Evolutionary conservation across 331 rosid species (phyloP).

Genomic region (Acacia concinna): DNA sequence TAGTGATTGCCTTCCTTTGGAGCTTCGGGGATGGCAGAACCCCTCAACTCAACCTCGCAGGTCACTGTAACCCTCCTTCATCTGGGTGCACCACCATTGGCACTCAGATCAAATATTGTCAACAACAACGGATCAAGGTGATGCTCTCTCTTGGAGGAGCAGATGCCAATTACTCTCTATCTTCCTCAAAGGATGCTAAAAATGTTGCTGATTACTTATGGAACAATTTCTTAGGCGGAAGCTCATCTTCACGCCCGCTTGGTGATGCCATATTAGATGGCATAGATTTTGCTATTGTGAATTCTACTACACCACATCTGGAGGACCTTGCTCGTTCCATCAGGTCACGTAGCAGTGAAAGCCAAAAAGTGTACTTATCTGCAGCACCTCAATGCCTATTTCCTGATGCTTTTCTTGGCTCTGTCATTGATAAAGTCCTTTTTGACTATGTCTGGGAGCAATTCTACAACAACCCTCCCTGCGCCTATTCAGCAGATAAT

Average conservation of each 20-base stretch:
- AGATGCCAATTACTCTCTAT: slow-evolving; percentile 1
- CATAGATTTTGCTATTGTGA: slow-evolving; percentile 45
- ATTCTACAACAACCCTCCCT: slow-evolving; percentile 42
- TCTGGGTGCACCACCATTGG: slow-evolving; percentile 9
- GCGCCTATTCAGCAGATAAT: slow-evolving; percentile 33
- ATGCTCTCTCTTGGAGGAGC: slow-evolving; percentile 49
- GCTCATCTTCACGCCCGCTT: slow-evolving; percentile 40
- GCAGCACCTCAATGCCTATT: slow-evolving; percentile 61
- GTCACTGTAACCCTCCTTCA: slow-evolving; percentile 35
- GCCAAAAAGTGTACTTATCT: slow-evolving; percentile 34
- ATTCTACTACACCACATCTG: no score
- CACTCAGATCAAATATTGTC: slow-evolving; percentile 2
- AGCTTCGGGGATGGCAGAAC: slow-evolving; percentile 33
- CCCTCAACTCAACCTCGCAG: slow-evolving; percentile 27
- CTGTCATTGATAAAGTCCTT: slow-evolving; percentile 31
- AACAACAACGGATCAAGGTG: slow-evolving; percentile 29
- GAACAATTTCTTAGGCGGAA: slow-evolving; percentile 55
- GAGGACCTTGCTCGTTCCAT: slow-evolving; percentile 42
- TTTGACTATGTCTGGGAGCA: slow-evolving; percentile 52
- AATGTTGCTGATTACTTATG: slow-evolving; percentile 49
- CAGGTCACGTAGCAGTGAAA: slow-evolving; percentile 26
- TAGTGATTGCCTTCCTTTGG: slow-evolving; percentile 34
- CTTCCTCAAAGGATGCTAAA: slow-evolving; percentile 40
- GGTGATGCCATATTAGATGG: slow-evolving; percentile 49
- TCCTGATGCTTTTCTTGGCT: slow-evolving; percentile 38